A percentile compares a stretch with the other conserved stretches of the same genome.
phyloP scores from a whole-genome alignment of 768 basidiomycete species.

The Hirschioporus abietinus region DNA sequence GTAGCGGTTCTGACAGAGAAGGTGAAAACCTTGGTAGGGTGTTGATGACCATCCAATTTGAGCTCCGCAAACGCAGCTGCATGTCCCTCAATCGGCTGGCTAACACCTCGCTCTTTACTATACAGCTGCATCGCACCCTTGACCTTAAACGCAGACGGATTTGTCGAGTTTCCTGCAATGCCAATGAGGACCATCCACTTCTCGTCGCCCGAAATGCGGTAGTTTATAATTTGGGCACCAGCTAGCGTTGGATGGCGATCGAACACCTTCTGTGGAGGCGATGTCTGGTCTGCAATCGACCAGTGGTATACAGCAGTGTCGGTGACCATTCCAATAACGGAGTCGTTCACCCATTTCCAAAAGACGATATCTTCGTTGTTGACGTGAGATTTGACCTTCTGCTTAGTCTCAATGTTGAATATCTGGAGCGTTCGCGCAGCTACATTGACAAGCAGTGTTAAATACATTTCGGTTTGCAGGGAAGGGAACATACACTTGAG shows the following conservation, averaged over 20 bases:
- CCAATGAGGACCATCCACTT: constrained; percentile 98
- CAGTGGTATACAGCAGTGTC: constrained; percentile 92
- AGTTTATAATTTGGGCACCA: constrained; percentile 98
- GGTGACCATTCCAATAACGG: constrained; percentile 92
- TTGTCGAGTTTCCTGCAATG: constrained; percentile 86
- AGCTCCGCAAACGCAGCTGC: constrained; percentile 94
- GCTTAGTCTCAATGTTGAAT: constrained; percentile 97
- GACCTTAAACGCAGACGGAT: constrained; percentile 96
- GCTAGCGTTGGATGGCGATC: constrained; percentile 94
- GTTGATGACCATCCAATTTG: constrained; percentile 83
- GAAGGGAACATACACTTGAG: constrained; percentile 64
- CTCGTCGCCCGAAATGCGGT: constrained; percentile 86
- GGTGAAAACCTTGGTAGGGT: constrained; percentile 85
- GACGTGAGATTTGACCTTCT: constrained; percentile 93
- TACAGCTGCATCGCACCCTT: constrained; percentile 98
- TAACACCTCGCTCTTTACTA: constrained; percentile 86
- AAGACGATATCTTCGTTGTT: constrained; percentile 94
- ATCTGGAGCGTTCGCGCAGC: constrained; percentile 93
- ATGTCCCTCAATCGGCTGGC: constrained; percentile 98
- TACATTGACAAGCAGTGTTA: constrained; percentile 25
- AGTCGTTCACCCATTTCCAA: constrained; percentile 97
- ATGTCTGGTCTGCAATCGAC: constrained; percentile 69
- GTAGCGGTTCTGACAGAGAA: constrained; percentile 96
- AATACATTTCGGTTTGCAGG: neutral
- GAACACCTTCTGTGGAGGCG: constrained; percentile 87